A percentile compares a stretch with the other conserved stretches of the same genome.
phyloP scores from a whole-genome alignment of 2,329 filamentous ascomycete genomes.

The Aspergillus puulaauensis region DNA sequence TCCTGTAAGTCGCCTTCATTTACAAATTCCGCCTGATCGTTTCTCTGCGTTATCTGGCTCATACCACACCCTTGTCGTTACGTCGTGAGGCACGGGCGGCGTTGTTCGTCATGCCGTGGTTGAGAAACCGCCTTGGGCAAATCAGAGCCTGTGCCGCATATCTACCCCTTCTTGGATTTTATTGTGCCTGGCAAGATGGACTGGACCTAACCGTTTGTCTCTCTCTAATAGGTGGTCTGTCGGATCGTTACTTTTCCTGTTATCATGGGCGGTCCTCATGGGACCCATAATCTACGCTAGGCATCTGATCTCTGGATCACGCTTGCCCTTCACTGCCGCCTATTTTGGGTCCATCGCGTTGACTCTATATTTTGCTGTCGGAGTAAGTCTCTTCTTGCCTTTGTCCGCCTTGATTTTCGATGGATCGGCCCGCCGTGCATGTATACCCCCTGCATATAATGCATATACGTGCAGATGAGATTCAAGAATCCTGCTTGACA shows the following conservation, averaged over 20 bases:
- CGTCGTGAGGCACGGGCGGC: slow-evolving; percentile 17
- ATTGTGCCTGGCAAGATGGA: not conserved
- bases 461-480: not conserved
- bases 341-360: slow-evolving; percentile 92
- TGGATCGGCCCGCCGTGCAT: slow-evolving; percentile 1
- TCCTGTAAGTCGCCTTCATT: slow-evolving; percentile 70
- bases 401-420: slow-evolving; percentile 2
- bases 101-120: slow-evolving; percentile 25
- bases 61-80: slow-evolving; percentile 17
- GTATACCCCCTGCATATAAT: slow-evolving; percentile 5
- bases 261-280: slow-evolving; percentile 93
- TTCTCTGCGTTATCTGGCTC: slow-evolving; percentile 4
- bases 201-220: slow-evolving; percentile 24
- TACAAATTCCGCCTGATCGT: slow-evolving; percentile 13
- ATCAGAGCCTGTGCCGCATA: slow-evolving; percentile 3
- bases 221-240: slow-evolving; percentile 76
- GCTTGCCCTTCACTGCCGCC: slow-evolving; percentile 87
- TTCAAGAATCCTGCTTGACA: slow-evolving; percentile 8
- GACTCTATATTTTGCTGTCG: slow-evolving; percentile 88
- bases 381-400: slow-evolving; percentile 62
- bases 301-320: slow-evolving; percentile 79
- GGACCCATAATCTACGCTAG: slow-evolving; percentile 78
- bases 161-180: not conserved
- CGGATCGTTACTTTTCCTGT: slow-evolving; percentile 84
- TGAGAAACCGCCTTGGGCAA: slow-evolving; percentile 9